Conservation (phyloP, 1,284 basidiomycete species). For the Heterobasidion irregulare region DNA sequence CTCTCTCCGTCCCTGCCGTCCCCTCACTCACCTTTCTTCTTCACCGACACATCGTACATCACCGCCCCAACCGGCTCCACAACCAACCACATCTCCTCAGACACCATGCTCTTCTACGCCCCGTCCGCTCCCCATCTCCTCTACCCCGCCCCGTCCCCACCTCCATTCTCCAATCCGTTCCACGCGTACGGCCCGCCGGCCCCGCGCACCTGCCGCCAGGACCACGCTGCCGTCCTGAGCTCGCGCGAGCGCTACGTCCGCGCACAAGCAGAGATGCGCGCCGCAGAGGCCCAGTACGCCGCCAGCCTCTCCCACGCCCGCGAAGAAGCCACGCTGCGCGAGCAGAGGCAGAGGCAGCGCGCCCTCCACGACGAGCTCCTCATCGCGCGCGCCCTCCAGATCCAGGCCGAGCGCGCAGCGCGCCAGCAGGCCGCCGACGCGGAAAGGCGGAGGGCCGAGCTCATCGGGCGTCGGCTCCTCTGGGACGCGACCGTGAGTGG, state of each 20-base stretch:
- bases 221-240: background rate
- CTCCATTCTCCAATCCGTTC: background rate
- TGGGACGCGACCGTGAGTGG: background rate
- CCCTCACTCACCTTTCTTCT: background rate
- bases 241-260: background rate
- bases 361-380: background rate
- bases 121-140: background rate
- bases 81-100: background rate
- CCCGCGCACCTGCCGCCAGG: background rate
- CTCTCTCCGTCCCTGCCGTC: background rate
- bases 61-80: background rate
- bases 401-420: background rate
- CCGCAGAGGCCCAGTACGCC: background rate
- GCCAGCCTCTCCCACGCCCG: background rate
- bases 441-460: background rate
- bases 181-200: background rate
- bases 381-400: background rate
- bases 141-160: background rate
- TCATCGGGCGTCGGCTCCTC: background rate
- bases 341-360: background rate
- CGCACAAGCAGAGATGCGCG: background rate
- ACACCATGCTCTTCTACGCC: background rate
- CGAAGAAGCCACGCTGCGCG: background rate
- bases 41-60: background rate
- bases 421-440: background rate